Conservation (phyloP, 2,329 filamentous ascomycete species). For the Alternaria triticina region DNA sequence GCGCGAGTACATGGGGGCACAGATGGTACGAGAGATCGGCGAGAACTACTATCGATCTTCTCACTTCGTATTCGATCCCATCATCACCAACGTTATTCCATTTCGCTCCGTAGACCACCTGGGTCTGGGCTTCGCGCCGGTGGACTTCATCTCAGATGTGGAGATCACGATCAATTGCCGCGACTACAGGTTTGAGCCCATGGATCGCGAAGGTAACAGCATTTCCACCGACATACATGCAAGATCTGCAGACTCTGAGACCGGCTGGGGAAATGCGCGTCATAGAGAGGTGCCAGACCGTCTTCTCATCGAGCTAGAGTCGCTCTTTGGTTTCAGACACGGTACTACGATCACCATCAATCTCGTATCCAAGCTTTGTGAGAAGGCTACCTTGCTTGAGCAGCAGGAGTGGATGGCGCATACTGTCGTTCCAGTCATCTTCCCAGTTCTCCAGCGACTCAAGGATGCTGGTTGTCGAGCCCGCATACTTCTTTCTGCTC, state of each 20-base stretch:
- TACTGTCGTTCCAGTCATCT: background rate
- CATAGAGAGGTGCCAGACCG: background rate
- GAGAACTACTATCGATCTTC: background rate
- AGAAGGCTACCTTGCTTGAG: no score
- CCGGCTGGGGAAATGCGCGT: no score
- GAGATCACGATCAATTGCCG: no score
- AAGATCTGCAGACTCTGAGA: no score
- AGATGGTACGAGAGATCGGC: background rate
- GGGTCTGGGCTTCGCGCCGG: background rate
- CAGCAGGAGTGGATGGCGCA: no score
- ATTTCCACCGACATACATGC: no score
- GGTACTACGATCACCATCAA: background rate
- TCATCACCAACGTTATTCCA: background rate
- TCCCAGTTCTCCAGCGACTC: background rate
- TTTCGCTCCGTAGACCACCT: constrained; percentile 2
- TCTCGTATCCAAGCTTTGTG: no score
- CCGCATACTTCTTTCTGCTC: background rate
- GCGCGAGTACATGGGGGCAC: background rate
- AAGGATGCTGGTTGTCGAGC: background rate
- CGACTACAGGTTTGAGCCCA: no score
- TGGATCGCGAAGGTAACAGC: no score
- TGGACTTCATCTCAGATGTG: background rate
- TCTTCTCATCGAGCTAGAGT: background rate
- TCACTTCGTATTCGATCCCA: background rate
- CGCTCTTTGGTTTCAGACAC: constrained; percentile 1